Base-by-base conservation (phyloP, 139 green algal species). In the Chlorella sp. region DNA sequence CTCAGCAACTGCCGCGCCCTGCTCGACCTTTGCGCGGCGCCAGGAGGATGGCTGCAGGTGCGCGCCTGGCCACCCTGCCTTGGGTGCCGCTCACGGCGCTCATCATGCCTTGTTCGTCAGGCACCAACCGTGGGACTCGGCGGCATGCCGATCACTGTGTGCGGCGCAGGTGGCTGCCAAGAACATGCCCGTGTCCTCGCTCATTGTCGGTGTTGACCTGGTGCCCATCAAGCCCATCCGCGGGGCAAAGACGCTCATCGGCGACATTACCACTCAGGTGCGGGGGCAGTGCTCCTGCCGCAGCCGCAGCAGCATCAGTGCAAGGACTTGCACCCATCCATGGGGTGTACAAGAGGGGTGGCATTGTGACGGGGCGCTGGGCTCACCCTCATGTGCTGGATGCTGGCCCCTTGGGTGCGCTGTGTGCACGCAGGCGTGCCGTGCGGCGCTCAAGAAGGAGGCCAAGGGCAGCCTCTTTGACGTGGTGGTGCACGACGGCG, bases 21-120 rank as follows among this genome's bases (percentile, higher is more conserved):
- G 35, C 82, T 99, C 34, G 96, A 99, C 76, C 86, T 99, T 23
- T 99, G 96, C 75, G 96, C 96, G n/a, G 96, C 96, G 1, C 96
- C 95, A 70, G 93, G 93, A 71, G 83, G 83, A 35, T 87, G 81
- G 85, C 78, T 89, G 36, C 61, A 70, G 61, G 71, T 76, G 20
- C 23, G 27, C 59, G 51, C 33, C 33, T 36, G 30, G 55, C 55
- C 42, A 55, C 10, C n/a, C n/a, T n/a, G n/a, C n/a, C n/a, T n/a
- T n/a, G n/a, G n/a, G n/a, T n/a, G n/a, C n/a, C n/a, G n/a, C n/a
- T n/a, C n/a, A n/a, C n/a, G n/a, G n/a, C n/a, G n/a, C n/a, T n/a
- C n/a, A n/a, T n/a, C n/a, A n/a, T n/a, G n/a, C n/a, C n/a, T n/a
- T n/a, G n/a, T n/a, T n/a, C n/a, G n/a, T n/a, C n/a, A n/a, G n/a